Conservation (phyloP, 2,329 filamentous ascomycete genomes). For the Rhinocladiella mackenziei region DNA sequence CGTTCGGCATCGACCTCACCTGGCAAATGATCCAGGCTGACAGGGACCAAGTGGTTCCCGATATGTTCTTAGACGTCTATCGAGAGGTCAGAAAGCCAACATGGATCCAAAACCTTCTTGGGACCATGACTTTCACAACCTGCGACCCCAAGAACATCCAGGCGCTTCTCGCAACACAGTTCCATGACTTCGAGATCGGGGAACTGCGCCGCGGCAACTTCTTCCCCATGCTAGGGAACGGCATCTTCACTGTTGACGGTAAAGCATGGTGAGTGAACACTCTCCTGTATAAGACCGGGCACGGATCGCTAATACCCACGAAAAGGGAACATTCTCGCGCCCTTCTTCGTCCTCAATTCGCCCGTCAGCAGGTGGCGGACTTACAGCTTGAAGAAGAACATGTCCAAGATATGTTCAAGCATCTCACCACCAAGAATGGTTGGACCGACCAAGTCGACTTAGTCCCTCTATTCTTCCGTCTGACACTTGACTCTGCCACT, state of each 20-base stretch:
- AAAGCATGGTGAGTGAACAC: constrained; percentile 61
- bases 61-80: constrained; percentile 18
- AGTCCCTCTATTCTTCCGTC: constrained; percentile 47
- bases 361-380: constrained; percentile 77
- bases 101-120: constrained; percentile 24
- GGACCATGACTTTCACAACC: constrained; percentile 27
- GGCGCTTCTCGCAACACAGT: constrained; percentile 77
- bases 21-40: constrained; percentile 22
- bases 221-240: constrained; percentile 47
- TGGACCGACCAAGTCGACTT: constrained; percentile 53
- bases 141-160: constrained; percentile 64
- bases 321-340: constrained; percentile 58
- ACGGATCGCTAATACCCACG: too few species aligned
- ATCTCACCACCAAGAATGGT: constrained; percentile 56
- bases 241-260: constrained; percentile 69
- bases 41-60: constrained; percentile 19
- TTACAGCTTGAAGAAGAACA: constrained; percentile 77
- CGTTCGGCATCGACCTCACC: constrained; percentile 22
- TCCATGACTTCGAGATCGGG: constrained; percentile 78
- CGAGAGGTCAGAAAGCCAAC: constrained; percentile 17
- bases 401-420: constrained; percentile 65
- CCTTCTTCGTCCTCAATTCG: constrained; percentile 80
- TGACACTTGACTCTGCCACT: constrained; percentile 77
- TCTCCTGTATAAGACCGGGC: too few species aligned
- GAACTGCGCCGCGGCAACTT: constrained; percentile 67